A percentile compares a stretch with the other conserved stretches of the same genome.
phyloP scores from a whole-genome alignment of 2,329 filamentous ascomycete genomes.

The Ambrosiella xylebori region DNA sequence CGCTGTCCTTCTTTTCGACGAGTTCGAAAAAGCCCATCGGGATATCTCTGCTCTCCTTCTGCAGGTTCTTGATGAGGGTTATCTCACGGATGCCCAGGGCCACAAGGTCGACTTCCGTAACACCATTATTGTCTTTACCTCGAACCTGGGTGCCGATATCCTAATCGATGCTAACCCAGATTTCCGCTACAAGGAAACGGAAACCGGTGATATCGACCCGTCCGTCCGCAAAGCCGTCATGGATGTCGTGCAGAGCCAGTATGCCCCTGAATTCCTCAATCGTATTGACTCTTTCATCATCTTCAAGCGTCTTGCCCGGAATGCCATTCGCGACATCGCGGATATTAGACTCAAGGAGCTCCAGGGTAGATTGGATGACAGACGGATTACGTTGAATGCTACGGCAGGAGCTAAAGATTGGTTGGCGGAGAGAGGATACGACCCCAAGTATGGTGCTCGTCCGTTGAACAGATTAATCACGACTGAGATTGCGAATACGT shows the following conservation, averaged over 20 bases:
- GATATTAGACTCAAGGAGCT: constrained; percentile 80
- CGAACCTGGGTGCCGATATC: constrained; percentile 83
- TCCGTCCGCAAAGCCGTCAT: constrained; percentile 67
- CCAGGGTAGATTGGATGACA: constrained; percentile 65
- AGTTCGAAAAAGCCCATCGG: constrained; percentile 93
- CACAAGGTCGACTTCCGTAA: constrained; percentile 96
- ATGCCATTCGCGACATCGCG: constrained; percentile 76
- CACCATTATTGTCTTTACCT: constrained; percentile 90
- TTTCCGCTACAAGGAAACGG: constrained; percentile 44
- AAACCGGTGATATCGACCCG: constrained; percentile 52
- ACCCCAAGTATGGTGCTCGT: constrained; percentile 77
- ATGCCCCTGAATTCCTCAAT: constrained; percentile 92
- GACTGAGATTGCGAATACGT: constrained; percentile 71
- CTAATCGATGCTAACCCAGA: constrained; percentile 58
- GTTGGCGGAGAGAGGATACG: constrained; percentile 80
- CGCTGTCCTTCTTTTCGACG: constrained; percentile 84
- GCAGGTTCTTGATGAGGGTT: constrained; percentile 90
- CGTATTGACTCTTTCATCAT: constrained; percentile 93
- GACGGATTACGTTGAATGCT: constrained; percentile 62
- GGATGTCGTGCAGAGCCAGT: constrained; percentile 58
- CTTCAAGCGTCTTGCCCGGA: constrained; percentile 68
- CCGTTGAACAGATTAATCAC: constrained; percentile 82
- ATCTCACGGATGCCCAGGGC: constrained; percentile 85
- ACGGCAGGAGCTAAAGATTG: constrained; percentile 58
- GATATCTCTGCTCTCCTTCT: constrained; percentile 85